phyloP scores from a whole-genome alignment of 352 stramenopile genomes.

The Pythium brassicae region DNA sequence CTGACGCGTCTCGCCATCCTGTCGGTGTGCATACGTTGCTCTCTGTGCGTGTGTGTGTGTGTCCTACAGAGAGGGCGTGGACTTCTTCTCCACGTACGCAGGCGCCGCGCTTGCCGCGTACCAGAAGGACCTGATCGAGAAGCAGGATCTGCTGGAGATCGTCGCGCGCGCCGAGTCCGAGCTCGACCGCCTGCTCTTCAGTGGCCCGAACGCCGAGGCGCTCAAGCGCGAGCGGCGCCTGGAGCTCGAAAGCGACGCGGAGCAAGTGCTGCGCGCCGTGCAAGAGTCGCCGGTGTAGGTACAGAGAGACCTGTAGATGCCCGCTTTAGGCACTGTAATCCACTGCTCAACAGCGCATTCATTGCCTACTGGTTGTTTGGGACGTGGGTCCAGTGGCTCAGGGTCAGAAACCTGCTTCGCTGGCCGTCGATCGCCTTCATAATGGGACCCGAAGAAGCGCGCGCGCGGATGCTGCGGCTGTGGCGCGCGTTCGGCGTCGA shows the following conservation, averaged over 20 bases:
- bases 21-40: no score
- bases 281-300: not conserved
- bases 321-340: not conserved
- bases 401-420: no score
- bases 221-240: slow-evolving; percentile 31
- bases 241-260: slow-evolving; percentile 42
- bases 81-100: slow-evolving; percentile 74
- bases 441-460: slow-evolving; percentile 39
- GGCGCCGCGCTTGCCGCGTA: slow-evolving; percentile 48
- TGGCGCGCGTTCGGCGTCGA: slow-evolving; percentile 28
- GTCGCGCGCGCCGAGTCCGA: slow-evolving; percentile 34
- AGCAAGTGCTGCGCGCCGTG: slow-evolving; percentile 20
- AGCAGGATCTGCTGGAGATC: slow-evolving; percentile 47
- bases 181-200: slow-evolving; percentile 42
- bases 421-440: no score
- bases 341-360: no score
- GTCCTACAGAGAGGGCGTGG: slow-evolving; percentile 47
- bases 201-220: slow-evolving; percentile 28
- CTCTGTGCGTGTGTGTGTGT: not conserved
- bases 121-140: slow-evolving; percentile 55
- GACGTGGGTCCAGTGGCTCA: no score
- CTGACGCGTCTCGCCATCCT: no score
- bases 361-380: not conserved
- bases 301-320: not conserved
- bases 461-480: slow-evolving; percentile 52